phyloP scores from a whole-genome alignment of 2,329 filamentous ascomycete species.

The Sclerotinia spermophila region DNA sequence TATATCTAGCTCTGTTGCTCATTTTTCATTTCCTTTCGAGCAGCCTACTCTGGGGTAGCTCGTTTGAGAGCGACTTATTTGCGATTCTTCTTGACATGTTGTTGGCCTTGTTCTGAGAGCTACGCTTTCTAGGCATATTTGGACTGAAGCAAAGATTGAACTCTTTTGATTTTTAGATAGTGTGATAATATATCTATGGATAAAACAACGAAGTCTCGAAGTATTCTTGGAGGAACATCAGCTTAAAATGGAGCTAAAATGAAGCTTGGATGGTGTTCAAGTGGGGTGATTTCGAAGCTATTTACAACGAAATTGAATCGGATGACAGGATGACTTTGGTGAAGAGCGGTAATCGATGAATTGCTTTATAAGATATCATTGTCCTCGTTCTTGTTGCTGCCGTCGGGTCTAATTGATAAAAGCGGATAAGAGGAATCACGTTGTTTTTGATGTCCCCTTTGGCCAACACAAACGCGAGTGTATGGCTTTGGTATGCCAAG shows the following conservation, averaged over 20 bases:
- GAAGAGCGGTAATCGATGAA: neutral
- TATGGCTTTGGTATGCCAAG: too few species aligned
- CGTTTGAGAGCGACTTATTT: neutral
- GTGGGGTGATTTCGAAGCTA: neutral
- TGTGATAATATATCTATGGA: neutral
- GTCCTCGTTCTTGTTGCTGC: neutral
- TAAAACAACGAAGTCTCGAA: neutral
- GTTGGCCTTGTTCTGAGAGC: neutral
- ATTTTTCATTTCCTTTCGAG: neutral
- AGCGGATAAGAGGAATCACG: too few species aligned
- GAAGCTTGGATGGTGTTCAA: neutral
- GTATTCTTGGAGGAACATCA: too few species aligned
- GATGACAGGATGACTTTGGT: neutral
- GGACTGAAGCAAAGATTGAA: neutral
- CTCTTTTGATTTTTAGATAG: too few species aligned
- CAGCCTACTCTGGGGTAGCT: neutral
- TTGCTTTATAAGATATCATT: neutral
- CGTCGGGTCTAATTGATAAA: neutral
- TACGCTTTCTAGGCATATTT: neutral
- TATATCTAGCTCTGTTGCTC: neutral
- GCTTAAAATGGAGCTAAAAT: neutral
- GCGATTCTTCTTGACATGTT: too few species aligned
- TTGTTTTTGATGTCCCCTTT: neutral
- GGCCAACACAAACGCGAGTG: neutral
- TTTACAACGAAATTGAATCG: neutral